Evolutionary conservation across 2,329 filamentous ascomycete species (phyloP).

Genomic region (Xylaria sp.): DNA sequence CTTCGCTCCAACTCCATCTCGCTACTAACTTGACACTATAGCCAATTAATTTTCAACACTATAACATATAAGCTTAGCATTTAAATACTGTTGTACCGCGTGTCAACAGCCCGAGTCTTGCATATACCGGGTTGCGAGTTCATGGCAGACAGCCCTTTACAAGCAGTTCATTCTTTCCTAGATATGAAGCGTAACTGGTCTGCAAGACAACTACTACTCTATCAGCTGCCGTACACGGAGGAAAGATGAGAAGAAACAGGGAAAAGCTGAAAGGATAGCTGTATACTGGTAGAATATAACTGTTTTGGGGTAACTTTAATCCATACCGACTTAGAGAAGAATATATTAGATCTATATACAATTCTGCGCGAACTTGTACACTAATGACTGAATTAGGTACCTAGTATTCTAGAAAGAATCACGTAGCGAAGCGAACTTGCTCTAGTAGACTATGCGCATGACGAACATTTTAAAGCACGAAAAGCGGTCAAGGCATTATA

Average conservation of each 20-base stretch:
- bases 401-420: neutral
- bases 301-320: neutral
- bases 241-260: neutral
- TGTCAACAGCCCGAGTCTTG: neutral
- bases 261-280: neutral
- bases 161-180: neutral
- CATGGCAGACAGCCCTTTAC: neutral
- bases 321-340: neutral
- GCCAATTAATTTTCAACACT: neutral
- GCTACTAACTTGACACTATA: neutral
- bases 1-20: neutral
- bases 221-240: neutral
- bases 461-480: conserved; percentile 50
- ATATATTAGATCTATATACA: neutral
- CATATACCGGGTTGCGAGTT: neutral
- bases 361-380: neutral
- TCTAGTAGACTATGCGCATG: neutral
- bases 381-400: neutral
- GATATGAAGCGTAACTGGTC: neutral
- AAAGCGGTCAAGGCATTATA: conserved; percentile 60
- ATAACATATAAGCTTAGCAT: neutral
- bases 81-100: neutral
- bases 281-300: neutral
- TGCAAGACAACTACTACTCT: neutral
- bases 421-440: neutral